Evolutionary conservation across 306 rosid species (phyloP), one percentile per base, ranked within the genome.

Genomic region (Betula pendula): DNA sequence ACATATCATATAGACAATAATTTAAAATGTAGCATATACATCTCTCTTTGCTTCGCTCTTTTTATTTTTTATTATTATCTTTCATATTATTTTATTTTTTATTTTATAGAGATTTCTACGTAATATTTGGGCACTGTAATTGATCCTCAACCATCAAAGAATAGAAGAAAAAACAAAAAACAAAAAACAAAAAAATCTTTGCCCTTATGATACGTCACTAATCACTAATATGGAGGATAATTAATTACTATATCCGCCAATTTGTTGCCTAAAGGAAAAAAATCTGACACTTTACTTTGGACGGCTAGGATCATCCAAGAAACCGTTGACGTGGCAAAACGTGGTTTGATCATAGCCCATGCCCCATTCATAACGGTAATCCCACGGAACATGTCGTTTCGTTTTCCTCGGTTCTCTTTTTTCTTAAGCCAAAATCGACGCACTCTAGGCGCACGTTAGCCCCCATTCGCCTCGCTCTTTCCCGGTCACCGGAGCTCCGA

Each of bases 401-500:
- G 43, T 20, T 42, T 59, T 27, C 22, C 17, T 22, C 25, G 42
- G 42, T 35, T 68, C 51, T 14, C 9, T 20, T 56, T 2, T 22
- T 5, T 24, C 71, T 20, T 63, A 70, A 11, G 31, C 47, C n/a
- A 25, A 6, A 42, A n/a, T 20, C 11, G n/a, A 40, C 68, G 77
- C 52, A 63, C 13, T 62, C 13, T 62, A 15, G 6, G 55, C 47
- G 68, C 53, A 16, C 52, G 52, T 71, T 68, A 10, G 53, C 25
- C 8, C 5, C 40, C 43, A 16, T 15, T 22, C 70, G 20, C 13
- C 6, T 49, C 25, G 40, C n/a, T 3, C 24, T 22, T 75, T 66
- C 3, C 60, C 20, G 43, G 67, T 72, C 44, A 22, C 43, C 76
- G 81, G 75, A 69, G 50, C 75, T 70, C 52, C 71, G 72, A 60